Evolutionary conservation across 441 rosid species (phyloP).

Genomic region (Viola pubescens): DNA sequence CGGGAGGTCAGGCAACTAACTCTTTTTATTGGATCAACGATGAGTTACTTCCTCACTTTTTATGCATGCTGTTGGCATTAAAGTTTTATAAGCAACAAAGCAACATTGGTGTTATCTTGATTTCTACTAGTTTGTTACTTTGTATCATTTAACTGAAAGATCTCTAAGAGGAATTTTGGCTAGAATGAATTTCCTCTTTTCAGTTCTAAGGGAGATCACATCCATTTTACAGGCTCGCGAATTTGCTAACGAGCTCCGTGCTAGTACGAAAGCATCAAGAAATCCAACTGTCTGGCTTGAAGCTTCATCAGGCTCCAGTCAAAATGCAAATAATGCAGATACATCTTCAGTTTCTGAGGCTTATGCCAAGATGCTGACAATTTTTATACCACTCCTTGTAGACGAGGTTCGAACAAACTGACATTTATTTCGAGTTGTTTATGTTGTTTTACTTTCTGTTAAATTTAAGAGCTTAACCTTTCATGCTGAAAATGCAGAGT

Average conservation of each 20-base stretch:
- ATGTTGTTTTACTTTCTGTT: slow-evolving; percentile 12
- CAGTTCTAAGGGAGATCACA: slow-evolving; percentile 13
- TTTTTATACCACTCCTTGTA: slow-evolving; percentile 94
- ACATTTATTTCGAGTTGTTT: slow-evolving; percentile 14
- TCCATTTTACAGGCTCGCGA: slow-evolving; percentile 79
- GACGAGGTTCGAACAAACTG: slow-evolving; percentile 64
- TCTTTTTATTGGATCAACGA: slow-evolving; percentile 8
- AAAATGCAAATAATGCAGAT: slow-evolving; percentile 62
- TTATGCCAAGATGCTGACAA: slow-evolving; percentile 96
- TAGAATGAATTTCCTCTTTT: not conserved
- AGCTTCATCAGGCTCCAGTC: slow-evolving; percentile 77
- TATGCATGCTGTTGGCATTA: slow-evolving; percentile 3
- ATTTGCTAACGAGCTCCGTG: slow-evolving; percentile 99
- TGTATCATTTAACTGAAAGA: not conserved
- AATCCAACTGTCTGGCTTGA: slow-evolving; percentile 97
- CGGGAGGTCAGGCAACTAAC: slow-evolving; percentile 66
- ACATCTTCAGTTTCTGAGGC: slow-evolving; percentile 96
- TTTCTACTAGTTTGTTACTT: not conserved
- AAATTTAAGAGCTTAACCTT: slow-evolving; percentile 9
- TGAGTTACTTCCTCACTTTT: slow-evolving; percentile 9
- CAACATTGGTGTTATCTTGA: not conserved
- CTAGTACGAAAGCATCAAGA: slow-evolving; percentile 95
- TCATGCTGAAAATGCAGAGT: slow-evolving; percentile 58
- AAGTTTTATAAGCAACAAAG: not conserved
- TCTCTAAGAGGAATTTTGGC: not conserved